Percentiles rank a stretch among this genome's conserved stretches.
Evolutionary conservation across 1,284 basidiomycete species (phyloP).

Genomic region (Ganoderma sp.): DNA sequence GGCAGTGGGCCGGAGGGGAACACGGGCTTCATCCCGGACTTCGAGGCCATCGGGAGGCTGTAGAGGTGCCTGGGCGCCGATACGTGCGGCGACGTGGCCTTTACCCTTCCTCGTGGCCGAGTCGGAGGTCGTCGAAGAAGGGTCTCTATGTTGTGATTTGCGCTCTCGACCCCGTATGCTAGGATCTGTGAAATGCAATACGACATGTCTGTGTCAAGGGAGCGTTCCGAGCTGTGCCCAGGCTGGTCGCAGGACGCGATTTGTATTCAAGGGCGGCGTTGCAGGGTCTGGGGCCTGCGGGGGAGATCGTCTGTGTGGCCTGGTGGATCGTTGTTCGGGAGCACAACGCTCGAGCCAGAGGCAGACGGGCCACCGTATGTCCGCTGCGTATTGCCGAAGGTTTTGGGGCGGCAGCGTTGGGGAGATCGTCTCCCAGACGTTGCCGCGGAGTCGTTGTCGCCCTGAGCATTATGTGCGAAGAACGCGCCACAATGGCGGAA

Average conservation of each 20-base stretch:
- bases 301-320: background rate
- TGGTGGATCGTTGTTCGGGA: background rate
- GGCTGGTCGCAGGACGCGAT: background rate
- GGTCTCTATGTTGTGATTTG: background rate
- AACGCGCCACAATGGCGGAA: background rate
- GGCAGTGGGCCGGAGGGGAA: conserved; percentile 10
- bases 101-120: background rate
- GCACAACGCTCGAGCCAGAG: background rate
- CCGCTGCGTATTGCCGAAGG: background rate
- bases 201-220: background rate
- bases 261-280: background rate
- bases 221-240: background rate
- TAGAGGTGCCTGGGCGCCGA: conserved; percentile 1
- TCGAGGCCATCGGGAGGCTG: background rate
- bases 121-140: background rate
- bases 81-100: background rate
- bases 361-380: background rate
- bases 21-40: background rate
- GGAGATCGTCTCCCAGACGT: background rate
- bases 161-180: background rate
- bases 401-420: background rate
- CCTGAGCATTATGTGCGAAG: background rate
- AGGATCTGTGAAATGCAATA: background rate
- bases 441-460: background rate
- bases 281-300: background rate